phyloP scores from a whole-genome alignment of 1,139 yeast genomes.

The Sugiyamaella japonica region DNA sequence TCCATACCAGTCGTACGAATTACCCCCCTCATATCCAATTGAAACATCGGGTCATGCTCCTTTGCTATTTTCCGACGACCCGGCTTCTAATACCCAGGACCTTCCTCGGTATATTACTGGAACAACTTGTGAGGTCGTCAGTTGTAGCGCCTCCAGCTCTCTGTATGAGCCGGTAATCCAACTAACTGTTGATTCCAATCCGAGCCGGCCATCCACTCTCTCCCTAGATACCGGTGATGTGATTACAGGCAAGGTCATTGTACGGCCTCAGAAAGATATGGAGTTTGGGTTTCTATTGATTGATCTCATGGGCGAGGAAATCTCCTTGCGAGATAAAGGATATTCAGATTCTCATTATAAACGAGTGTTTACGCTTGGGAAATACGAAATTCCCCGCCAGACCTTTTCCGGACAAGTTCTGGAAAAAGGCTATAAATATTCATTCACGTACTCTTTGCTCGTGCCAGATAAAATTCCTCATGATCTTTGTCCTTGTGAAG shows the following conservation, averaged over 20 bases:
- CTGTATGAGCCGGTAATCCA: slow-evolving; percentile 18
- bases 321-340: slow-evolving; percentile 17
- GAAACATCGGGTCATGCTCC: not conserved
- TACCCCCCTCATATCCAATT: slow-evolving; percentile 9
- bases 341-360: slow-evolving; percentile 15
- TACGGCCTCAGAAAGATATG: slow-evolving; percentile 23
- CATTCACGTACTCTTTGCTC: slow-evolving; percentile 25
- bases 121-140: slow-evolving; percentile 10
- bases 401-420: slow-evolving; percentile 25
- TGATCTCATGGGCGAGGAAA: slow-evolving; percentile 23
- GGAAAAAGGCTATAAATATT: slow-evolving; percentile 24
- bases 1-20: not conserved
- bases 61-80: not conserved
- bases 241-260: slow-evolving; percentile 22
- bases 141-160: not conserved
- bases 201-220: not conserved
- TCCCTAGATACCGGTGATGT: slow-evolving; percentile 21
- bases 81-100: not conserved
- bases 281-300: slow-evolving; percentile 16
- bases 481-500: slow-evolving; percentile 21
- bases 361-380: slow-evolving; percentile 22
- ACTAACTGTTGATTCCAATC: slow-evolving; percentile 8
- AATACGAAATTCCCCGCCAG: slow-evolving; percentile 23
- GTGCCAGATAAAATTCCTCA: slow-evolving; percentile 24
- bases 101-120: slow-evolving; percentile 15